Evolutionary conservation across 2,329 filamentous ascomycete species (phyloP).

Genomic region (Phyllosticta citrichinensis): DNA sequence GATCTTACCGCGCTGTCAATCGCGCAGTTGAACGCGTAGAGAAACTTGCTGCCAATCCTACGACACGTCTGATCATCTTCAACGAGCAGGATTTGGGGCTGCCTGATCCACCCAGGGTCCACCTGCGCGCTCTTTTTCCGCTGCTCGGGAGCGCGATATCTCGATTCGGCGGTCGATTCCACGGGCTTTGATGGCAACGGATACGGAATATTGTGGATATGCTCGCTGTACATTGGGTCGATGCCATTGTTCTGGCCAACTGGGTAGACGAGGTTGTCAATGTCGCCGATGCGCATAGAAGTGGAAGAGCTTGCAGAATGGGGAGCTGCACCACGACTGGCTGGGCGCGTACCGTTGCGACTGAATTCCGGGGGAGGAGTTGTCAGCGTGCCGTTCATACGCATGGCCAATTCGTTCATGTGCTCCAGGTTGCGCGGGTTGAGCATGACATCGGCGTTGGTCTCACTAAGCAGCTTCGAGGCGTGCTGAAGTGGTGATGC

Average conservation of each 20-base stretch:
- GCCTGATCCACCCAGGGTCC: slow-evolving; percentile 55
- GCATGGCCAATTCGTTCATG: slow-evolving; percentile 49
- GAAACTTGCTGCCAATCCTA: slow-evolving; percentile 56
- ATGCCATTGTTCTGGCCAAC: slow-evolving; percentile 86
- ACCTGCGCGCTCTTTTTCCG: slow-evolving; percentile 51
- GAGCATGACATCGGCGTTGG: slow-evolving; percentile 54
- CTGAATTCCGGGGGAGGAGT: slow-evolving; percentile 47
- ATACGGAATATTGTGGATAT: slow-evolving; percentile 91
- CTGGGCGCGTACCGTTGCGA: slow-evolving; percentile 36
- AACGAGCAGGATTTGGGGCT: slow-evolving; percentile 77
- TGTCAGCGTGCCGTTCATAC: slow-evolving; percentile 45
- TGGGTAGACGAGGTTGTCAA: slow-evolving; percentile 74
- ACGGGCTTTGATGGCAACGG: slow-evolving; percentile 57
- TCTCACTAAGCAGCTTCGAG: slow-evolving; percentile 54
- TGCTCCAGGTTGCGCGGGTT: slow-evolving; percentile 56
- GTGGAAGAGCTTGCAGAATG: slow-evolving; percentile 40
- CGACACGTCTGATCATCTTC: slow-evolving; percentile 66
- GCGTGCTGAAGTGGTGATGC: slow-evolving; percentile 60
- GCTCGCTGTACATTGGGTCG: slow-evolving; percentile 87
- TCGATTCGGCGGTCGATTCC: slow-evolving; percentile 39
- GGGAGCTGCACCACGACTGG: slow-evolving; percentile 33
- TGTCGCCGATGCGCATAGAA: slow-evolving; percentile 44
- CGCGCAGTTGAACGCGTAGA: slow-evolving; percentile 54
- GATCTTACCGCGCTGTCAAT: slow-evolving; percentile 53
- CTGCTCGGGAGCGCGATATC: slow-evolving; percentile 23